Base-by-base conservation (phyloP, 2,329 filamentous ascomycete species). In the Coniochaeta pulveracea region DNA sequence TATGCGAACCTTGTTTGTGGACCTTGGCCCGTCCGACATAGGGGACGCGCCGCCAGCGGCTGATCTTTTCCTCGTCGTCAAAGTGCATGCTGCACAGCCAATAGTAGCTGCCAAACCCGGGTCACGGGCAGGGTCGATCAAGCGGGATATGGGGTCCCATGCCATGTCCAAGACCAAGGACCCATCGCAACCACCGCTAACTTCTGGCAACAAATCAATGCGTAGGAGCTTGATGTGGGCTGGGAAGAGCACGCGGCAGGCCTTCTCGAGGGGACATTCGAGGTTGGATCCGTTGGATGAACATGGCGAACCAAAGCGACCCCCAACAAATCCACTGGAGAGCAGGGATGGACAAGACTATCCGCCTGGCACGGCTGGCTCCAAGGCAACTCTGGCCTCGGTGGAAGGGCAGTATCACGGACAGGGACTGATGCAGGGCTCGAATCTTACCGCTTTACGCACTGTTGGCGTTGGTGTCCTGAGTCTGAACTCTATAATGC, bases 1-100 rank as follows among this genome's bases (percentile, higher is more conserved):
- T 48, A 73, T 88, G 50, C 85, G 81, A 49, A 93, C 86, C 0
- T 66, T 98, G 3, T 95, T 96, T 45, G 79, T 85, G 3, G 86
- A 96, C 47, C 63, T 98, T 12, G 85, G 78, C 24, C 72, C 83
- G 1, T 71, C 77, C 31, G 88, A 95, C 47, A 68, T 78, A 37
- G 75, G 75, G 16, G 74, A 77, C 31, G 54, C 62, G 1, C 61
- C 69, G 1, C 66, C 79, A 3, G 68, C 73, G 7, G 73, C 74
- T 4, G 80, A 85, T 33, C 59, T 96, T 14, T 95, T 83, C 51
- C 66, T 98, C 2, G 77, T 95, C 4, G 80, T 91, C 42, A 85
- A 83, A 46, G 72, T 95, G 6, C 69, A 85, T 31, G 70, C 76
- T 3, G 56, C 63, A 1, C 67, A 74, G 37, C 66, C 69, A 30